Conservation (phyloP, 495 filamentous ascomycete genomes). For the Aspergillus sclerotiicarbonarius region DNA sequence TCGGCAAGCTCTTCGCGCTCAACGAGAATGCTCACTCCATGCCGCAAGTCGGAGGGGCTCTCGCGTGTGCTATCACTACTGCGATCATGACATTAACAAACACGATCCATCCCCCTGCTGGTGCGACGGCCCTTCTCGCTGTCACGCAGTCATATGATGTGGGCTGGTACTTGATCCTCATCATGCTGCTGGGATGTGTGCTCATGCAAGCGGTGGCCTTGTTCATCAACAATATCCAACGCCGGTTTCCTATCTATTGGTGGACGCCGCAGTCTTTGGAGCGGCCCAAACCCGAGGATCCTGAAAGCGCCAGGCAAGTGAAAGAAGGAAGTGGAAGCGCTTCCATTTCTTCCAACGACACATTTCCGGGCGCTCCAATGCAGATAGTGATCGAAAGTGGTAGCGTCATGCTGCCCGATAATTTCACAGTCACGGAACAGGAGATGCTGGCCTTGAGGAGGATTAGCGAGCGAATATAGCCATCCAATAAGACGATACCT, state of each 20-base stretch:
- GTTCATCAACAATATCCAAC: constrained; percentile 72
- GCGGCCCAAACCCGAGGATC: constrained; percentile 17
- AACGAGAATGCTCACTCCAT: constrained; percentile 42
- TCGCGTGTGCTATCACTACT: constrained; percentile 68
- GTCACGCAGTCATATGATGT: constrained; percentile 60
- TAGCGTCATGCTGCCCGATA: constrained; percentile 33
- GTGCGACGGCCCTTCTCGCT: constrained; percentile 80
- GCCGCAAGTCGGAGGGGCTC: constrained; percentile 65
- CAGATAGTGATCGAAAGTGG: constrained; percentile 33
- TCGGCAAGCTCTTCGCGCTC: constrained; percentile 72
- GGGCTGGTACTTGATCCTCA: constrained; percentile 71
- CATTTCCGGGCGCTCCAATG: constrained; percentile 24
- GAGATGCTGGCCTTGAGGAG: constrained; percentile 32
- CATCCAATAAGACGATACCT: too few species aligned
- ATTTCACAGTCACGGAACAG: constrained; percentile 31
- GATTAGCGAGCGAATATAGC: constrained; percentile 33
- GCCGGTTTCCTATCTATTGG: constrained; percentile 80
- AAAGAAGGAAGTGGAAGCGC: constrained; percentile 19
- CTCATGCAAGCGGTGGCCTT: constrained; percentile 67
- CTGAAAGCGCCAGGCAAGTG: constrained; percentile 16
- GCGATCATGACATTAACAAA: constrained; percentile 73
- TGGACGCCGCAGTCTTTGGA: constrained; percentile 40
- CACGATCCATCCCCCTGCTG: constrained; percentile 84
- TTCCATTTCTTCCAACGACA: constrained; percentile 28
- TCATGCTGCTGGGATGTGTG: constrained; percentile 62